phyloP scores from a whole-genome alignment of 1,139 yeast species.

The Williopsis jadinii region DNA sequence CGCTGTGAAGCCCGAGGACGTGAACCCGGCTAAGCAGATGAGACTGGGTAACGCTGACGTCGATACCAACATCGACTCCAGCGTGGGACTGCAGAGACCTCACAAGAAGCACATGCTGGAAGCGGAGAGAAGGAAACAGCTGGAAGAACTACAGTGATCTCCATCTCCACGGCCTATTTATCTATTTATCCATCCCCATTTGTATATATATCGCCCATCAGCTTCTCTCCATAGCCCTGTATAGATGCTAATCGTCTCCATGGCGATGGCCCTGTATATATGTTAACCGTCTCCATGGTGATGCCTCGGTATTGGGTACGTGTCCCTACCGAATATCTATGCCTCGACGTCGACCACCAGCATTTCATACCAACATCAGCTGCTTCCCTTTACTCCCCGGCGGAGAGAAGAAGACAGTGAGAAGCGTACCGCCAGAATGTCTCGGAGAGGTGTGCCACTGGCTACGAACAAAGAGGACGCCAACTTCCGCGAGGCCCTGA shows the following conservation, averaged over 20 bases:
- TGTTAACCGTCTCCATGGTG: too few relatives aligned
- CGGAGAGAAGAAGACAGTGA: neutral
- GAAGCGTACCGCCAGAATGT: neutral
- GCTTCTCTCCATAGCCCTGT: neutral
- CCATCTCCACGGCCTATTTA: neutral
- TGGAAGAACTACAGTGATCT: slow-evolving; percentile 52
- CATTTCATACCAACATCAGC: too few relatives aligned
- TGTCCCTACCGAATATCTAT: too few relatives aligned
- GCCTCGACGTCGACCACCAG: too few relatives aligned
- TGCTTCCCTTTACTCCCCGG: neutral
- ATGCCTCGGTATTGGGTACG: too few relatives aligned
- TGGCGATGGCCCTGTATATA: too few relatives aligned
- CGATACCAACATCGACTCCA: slow-evolving; percentile 24
- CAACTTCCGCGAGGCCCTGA: slow-evolving; percentile 74
- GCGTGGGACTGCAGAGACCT: slow-evolving; percentile 58
- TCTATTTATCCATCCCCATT: neutral
- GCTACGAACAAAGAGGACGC: slow-evolving; percentile 18
- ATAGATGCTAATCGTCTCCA: too few relatives aligned
- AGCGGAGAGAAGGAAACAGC: slow-evolving; percentile 66
- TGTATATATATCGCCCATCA: neutral
- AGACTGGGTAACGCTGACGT: slow-evolving; percentile 5
- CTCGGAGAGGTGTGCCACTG: too few relatives aligned
- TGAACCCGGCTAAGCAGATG: slow-evolving; percentile 2
- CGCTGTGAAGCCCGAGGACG: slow-evolving; percentile 46
- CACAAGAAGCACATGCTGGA: slow-evolving; percentile 66